These are phyloP conservation scores for Pythium folliculosum DNA, from an alignment of 352 stramenopile species.

Conservation along the genomic window DNA sequence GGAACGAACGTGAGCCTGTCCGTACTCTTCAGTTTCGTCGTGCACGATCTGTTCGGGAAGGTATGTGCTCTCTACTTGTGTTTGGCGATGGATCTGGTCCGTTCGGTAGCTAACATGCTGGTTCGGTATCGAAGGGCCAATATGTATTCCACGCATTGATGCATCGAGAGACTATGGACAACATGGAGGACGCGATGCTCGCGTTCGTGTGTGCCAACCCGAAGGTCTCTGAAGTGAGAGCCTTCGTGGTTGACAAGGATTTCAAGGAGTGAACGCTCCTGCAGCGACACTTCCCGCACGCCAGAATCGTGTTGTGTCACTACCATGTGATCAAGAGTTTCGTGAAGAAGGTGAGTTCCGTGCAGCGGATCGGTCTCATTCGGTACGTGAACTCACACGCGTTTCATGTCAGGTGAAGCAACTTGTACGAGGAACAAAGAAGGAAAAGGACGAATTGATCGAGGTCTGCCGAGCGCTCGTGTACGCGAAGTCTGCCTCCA, in stretches of 20 bases:
- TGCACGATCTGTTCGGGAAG: constrained; percentile 24
- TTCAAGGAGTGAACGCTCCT: constrained; percentile 6
- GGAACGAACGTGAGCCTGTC: constrained; percentile 16
- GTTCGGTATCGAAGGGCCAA: constrained; percentile 1
- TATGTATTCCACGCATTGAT: constrained; percentile 12
- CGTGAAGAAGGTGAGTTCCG: constrained; percentile 8
- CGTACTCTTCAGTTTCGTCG: constrained; percentile 22
- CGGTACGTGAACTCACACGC: neutral
- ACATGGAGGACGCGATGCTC: constrained; percentile 15
- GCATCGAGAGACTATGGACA: constrained; percentile 15
- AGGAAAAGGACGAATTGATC: neutral
- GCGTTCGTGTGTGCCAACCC: neutral
- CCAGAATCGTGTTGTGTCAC: constrained; percentile 12
- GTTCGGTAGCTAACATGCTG: neutral
- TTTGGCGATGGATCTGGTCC: neutral
- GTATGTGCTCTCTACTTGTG: too few species aligned
- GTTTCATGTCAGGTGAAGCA: neutral
- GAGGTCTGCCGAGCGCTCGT: neutral
- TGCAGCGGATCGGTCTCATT: neutral
- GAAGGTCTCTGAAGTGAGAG: neutral
- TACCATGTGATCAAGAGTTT: constrained; percentile 17
- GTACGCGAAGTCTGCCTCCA: neutral
- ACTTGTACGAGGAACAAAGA: neutral
- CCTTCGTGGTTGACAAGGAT: constrained; percentile 13
- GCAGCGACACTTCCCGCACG: neutral